phyloP scores from a whole-genome alignment of 805 yeast genomes.

The Limtongozyma cylindracea region DNA sequence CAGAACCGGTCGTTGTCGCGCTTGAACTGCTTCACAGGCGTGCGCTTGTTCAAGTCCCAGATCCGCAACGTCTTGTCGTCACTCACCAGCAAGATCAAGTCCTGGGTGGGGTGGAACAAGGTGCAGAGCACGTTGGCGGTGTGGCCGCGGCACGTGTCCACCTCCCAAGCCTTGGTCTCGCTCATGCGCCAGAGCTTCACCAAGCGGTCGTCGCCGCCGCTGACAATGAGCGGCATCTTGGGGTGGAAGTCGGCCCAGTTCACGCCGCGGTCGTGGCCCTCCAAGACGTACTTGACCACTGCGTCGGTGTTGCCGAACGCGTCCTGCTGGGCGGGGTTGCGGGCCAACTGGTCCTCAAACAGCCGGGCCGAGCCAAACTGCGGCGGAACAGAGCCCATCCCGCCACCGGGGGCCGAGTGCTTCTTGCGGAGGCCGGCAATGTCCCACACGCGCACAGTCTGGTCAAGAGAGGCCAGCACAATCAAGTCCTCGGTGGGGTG shows the following conservation, averaged over 20 bases:
- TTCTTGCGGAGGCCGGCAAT: conserved; percentile 83
- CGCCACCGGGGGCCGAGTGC: conserved; percentile 56
- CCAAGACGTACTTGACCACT: conserved; percentile 81
- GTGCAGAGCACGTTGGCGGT: conserved; percentile 80
- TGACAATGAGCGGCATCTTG: conserved; percentile 76
- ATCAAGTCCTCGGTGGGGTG: conserved; percentile 89
- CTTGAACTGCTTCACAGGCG: conserved; percentile 82
- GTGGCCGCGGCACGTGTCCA: conserved; percentile 95
- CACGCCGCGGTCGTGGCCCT: conserved; percentile 97
- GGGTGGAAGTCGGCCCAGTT: conserved; percentile 99
- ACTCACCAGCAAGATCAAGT: conserved; percentile 74
- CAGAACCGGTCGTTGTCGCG: conserved; percentile 90
- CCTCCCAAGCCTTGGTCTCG: conserved; percentile 97
- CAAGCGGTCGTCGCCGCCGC: conserved; percentile 90
- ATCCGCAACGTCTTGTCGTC: conserved; percentile 92
- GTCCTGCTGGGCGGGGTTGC: conserved; percentile 68
- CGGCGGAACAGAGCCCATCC: conserved; percentile 14
- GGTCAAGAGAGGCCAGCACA: conserved; percentile 90
- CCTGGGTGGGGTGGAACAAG: conserved; percentile 82
- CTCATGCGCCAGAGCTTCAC: conserved; percentile 95
- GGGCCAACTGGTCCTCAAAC: conserved; percentile 33
- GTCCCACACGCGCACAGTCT: conserved; percentile 98
- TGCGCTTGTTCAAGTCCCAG: conserved; percentile 89
- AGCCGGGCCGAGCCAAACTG: too few relatives aligned
- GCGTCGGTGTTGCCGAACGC: conserved; percentile 89